These are phyloP conservation scores for Aspergillus thermomutatus DNA, from an alignment of 2,329 filamentous ascomycete genomes.

Conservation along the genomic window DNA sequence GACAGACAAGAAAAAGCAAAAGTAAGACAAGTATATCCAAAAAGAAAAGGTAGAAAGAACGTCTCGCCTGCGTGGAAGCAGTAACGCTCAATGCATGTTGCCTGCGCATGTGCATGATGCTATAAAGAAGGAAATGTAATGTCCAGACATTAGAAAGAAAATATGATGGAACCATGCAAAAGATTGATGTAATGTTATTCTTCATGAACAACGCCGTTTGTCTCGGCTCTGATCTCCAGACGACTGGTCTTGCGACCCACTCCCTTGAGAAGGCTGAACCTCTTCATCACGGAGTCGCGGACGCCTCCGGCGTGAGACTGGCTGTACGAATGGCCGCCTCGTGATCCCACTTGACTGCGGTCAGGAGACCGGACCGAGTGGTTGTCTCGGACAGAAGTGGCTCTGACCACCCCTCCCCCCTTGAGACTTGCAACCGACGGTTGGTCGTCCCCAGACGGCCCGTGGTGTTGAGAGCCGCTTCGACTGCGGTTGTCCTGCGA, in stretches of 20 bases:
- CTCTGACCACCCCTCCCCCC: neutral
- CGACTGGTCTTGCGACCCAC: constrained; percentile 68
- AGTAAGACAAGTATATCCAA: constrained; percentile 8
- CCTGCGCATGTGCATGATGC: constrained; percentile 3
- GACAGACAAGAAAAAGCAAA: constrained; percentile 9
- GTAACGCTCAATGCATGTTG: constrained; percentile 16
- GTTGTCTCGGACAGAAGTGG: neutral
- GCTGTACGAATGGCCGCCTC: constrained; percentile 38
- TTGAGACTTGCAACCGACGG: constrained; percentile 9
- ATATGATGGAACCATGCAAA: constrained; percentile 14
- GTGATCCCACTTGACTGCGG: constrained; percentile 25
- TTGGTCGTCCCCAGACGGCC: constrained; percentile 16
- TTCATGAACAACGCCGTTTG: constrained; percentile 30
- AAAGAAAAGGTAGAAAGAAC: constrained; percentile 1
- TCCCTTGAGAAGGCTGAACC: constrained; percentile 70
- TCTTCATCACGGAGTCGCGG: constrained; percentile 68
- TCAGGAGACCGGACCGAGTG: constrained; percentile 1
- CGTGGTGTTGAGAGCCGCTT: constrained; percentile 25
- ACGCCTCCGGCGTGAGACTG: constrained; percentile 23
- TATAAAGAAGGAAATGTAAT: constrained; percentile 12
- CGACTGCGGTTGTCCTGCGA: constrained; percentile 27
- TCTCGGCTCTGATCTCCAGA: constrained; percentile 41
- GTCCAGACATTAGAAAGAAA: constrained; percentile 24
- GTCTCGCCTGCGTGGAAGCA: neutral
- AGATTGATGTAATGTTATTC: constrained; percentile 26